Conservation (phyloP, 805 yeast species). For the Pichia membranifaciens region DNA sequence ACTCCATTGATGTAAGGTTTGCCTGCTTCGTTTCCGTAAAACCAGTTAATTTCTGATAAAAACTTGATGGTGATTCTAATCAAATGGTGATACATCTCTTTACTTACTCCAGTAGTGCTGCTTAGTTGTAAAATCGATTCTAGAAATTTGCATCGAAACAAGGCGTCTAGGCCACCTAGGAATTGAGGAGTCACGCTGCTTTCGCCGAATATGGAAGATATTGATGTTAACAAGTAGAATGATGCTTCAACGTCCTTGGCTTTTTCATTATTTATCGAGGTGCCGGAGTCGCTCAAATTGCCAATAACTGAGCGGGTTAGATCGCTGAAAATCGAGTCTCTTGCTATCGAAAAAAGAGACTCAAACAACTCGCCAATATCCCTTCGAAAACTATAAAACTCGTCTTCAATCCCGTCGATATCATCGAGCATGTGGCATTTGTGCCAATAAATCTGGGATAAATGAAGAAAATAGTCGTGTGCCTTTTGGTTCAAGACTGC, state of each 20-base stretch:
- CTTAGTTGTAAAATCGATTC: constrained; percentile 12
- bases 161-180: constrained; percentile 16
- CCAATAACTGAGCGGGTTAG: constrained; percentile 34
- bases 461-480: constrained; percentile 38
- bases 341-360: constrained; percentile 59
- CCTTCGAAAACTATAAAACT: constrained; percentile 61
- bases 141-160: constrained; percentile 31
- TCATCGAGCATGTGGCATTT: constrained; percentile 47
- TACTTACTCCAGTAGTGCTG: background rate
- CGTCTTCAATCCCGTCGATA: constrained; percentile 34
- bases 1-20: constrained; percentile 41
- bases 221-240: constrained; percentile 48
- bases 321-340: constrained; percentile 41
- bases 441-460: constrained; percentile 61
- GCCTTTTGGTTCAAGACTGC: constrained; percentile 30
- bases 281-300: constrained; percentile 17
- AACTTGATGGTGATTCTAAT: constrained; percentile 49
- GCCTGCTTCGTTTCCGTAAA: constrained; percentile 46
- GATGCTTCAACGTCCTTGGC: constrained; percentile 51
- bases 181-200: constrained; percentile 25
- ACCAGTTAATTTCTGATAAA: constrained; percentile 55
- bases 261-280: constrained; percentile 15
- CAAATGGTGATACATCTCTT: constrained; percentile 21
- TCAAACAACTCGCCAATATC: constrained; percentile 78
- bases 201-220: constrained; percentile 47